Evolutionary conservation across 2,329 filamentous ascomycete genomes (phyloP).

Genomic region (Pseudogymnoascus sp.): DNA sequence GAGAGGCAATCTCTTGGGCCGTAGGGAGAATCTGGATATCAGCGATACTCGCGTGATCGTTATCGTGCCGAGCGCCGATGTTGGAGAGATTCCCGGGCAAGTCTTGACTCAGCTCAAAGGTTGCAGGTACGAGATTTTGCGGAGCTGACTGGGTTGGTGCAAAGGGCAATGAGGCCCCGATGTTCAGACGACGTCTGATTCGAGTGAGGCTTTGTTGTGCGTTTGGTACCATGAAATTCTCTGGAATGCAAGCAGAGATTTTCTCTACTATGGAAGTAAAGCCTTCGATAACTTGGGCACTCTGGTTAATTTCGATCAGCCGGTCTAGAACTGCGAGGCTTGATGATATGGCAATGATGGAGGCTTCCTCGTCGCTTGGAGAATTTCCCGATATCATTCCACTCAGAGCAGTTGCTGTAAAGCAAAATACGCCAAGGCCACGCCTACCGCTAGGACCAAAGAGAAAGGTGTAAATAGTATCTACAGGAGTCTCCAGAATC

Average conservation of each 20-base stretch:
- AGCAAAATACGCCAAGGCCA: conserved; percentile 29
- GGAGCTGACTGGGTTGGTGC: conserved; percentile 12
- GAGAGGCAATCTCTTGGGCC: conserved; percentile 36
- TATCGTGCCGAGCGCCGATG: conserved; percentile 37
- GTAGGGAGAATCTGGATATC: conserved; percentile 44
- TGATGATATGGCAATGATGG: conserved; percentile 18
- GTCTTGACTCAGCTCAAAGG: conserved; percentile 21
- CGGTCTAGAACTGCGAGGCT: conserved; percentile 22
- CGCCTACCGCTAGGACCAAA: conserved; percentile 34
- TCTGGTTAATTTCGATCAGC: conserved; percentile 31
- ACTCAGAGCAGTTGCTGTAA: conserved; percentile 19
- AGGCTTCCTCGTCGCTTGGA: conserved; percentile 13
- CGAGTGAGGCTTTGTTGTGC: conserved; percentile 19
- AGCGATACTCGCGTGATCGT: conserved; percentile 39
- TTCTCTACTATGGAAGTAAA: conserved; percentile 22
- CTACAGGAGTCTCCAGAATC: conserved; percentile 33
- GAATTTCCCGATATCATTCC: conserved; percentile 16
- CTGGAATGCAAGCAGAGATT: conserved; percentile 19
- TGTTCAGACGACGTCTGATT: conserved; percentile 21
- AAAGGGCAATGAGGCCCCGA: conserved; percentile 20
- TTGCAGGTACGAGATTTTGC: conserved; percentile 14
- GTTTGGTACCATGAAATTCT: conserved; percentile 16
- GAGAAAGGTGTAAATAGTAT: conserved; percentile 37
- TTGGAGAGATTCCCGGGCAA: conserved; percentile 27
- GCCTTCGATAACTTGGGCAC: conserved; percentile 25